Evolutionary conservation across 2,329 filamentous ascomycete genomes (phyloP).

Genomic region (Penicillium sp.): DNA sequence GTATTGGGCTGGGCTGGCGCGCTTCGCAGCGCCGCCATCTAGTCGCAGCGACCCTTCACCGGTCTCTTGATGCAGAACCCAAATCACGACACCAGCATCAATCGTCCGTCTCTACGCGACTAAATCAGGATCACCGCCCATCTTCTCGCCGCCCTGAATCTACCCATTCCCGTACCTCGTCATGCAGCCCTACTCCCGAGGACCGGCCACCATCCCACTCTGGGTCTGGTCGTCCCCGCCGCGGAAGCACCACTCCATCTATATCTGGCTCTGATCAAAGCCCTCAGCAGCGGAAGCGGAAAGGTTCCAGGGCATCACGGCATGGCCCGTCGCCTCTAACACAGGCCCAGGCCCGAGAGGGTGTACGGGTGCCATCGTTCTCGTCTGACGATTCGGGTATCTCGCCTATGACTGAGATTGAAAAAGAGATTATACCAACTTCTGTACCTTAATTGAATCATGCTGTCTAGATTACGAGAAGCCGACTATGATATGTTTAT

Average conservation of each 20-base stretch:
- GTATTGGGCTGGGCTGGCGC: constrained; percentile 64
- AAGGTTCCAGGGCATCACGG: constrained; percentile 29
- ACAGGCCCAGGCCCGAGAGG: constrained; percentile 40
- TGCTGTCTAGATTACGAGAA: constrained; percentile 10
- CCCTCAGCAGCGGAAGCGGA: constrained; percentile 34
- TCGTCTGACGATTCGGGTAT: constrained; percentile 38
- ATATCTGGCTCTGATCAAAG: constrained; percentile 29
- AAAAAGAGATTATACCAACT: constrained; percentile 23
- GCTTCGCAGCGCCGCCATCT: constrained; percentile 33
- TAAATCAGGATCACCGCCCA: constrained; percentile 29
- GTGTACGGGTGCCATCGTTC: constrained; percentile 33
- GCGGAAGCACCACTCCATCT: constrained; percentile 36
- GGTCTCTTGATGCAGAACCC: constrained; percentile 27
- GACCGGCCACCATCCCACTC: constrained; percentile 39
- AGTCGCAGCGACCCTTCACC: constrained; percentile 29
- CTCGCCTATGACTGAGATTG: constrained; percentile 24
- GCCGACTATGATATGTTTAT: neutral
- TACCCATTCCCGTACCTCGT: constrained; percentile 42
- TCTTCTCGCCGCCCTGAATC: constrained; percentile 38
- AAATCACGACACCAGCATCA: constrained; percentile 32
- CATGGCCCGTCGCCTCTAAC: constrained; percentile 38
- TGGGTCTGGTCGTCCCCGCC: constrained; percentile 34
- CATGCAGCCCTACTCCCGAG: constrained; percentile 44
- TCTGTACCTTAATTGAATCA: constrained; percentile 16
- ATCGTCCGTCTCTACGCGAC: constrained; percentile 27